phyloP scores from a whole-genome alignment of 2,329 filamentous ascomycete genomes.

The Colletotrichum shisoi region DNA sequence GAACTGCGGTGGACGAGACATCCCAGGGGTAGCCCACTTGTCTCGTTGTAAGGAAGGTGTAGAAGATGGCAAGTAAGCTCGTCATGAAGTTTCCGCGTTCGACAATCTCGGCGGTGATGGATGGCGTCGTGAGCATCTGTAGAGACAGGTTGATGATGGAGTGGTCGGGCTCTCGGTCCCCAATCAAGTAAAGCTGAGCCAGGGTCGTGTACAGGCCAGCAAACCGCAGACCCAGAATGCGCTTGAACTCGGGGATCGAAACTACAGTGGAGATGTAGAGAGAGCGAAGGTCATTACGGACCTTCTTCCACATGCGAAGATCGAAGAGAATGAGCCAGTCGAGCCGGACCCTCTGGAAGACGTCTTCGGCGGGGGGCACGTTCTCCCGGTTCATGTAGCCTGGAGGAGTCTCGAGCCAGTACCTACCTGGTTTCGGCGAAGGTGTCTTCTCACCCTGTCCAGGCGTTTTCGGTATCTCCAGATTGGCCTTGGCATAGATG shows the following conservation, averaged over 20 bases:
- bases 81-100: conserved; percentile 95
- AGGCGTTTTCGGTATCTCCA: conserved; percentile 85
- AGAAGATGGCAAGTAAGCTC: conserved; percentile 92
- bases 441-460: conserved; percentile 56
- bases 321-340: conserved; percentile 97
- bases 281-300: conserved; percentile 87
- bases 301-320: conserved; percentile 93
- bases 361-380: conserved; percentile 79
- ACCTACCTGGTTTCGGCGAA: conserved; percentile 72
- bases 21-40: conserved; percentile 95
- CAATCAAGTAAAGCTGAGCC: conserved; percentile 93
- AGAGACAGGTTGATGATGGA: conserved; percentile 98
- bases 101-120: conserved; percentile 94
- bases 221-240: conserved; percentile 89
- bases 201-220: conserved; percentile 92
- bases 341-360: conserved; percentile 86
- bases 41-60: conserved; percentile 94
- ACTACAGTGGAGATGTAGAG: conserved; percentile 97
- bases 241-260: conserved; percentile 94
- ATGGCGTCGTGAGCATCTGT: conserved; percentile 95
- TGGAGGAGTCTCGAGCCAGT: conserved; percentile 85
- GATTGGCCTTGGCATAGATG: conserved; percentile 69
- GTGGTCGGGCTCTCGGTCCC: conserved; percentile 94
- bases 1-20: conserved; percentile 81
- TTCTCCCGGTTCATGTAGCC: conserved; percentile 70